A percentile compares a stretch with the other conserved stretches of the same genome.
Evolutionary conservation across 2,329 filamentous ascomycete genomes (phyloP).

Genomic region (Rutstroemia sp.): DNA sequence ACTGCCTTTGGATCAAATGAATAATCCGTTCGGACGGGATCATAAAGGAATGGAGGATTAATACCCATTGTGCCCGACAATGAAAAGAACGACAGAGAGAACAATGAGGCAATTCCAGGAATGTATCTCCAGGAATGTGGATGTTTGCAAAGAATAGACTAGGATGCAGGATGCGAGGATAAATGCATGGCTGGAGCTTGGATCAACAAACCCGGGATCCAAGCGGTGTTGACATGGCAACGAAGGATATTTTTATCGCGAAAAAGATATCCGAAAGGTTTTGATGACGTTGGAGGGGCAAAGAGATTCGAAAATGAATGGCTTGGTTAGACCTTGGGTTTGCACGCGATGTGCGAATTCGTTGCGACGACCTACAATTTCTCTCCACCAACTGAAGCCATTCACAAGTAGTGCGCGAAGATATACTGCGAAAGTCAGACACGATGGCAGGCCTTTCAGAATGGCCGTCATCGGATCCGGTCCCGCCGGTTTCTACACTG

Average conservation of each 20-base stretch:
- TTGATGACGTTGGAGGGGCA: constrained; percentile 12
- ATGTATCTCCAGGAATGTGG: constrained; percentile 17
- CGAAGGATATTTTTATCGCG: constrained; percentile 13
- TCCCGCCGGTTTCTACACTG: constrained; percentile 92
- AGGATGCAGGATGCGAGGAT: constrained; percentile 2
- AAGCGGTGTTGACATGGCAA: constrained; percentile 30
- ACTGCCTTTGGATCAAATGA: constrained; percentile 81
- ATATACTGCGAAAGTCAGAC: constrained; percentile 21
- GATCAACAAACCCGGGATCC: constrained; percentile 3
- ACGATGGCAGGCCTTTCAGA: constrained; percentile 50
- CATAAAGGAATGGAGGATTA: constrained; percentile 69
- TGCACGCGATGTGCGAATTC: constrained; percentile 22
- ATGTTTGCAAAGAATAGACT: constrained; percentile 10
- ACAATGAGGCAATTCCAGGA: constrained; percentile 6
- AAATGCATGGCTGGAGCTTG: not conserved
- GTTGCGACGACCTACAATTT: constrained; percentile 2
- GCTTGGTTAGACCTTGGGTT: constrained; percentile 18
- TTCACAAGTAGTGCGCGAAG: constrained; percentile 5
- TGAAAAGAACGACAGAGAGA: constrained; percentile 7
- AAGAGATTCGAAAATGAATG: constrained; percentile 19
- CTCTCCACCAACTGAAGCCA: not conserved
- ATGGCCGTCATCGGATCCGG: constrained; percentile 89
- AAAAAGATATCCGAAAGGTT: constrained; percentile 16
- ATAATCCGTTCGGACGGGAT: constrained; percentile 40
- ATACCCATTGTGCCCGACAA: constrained; percentile 39